Evolutionary conservation across 2,329 filamentous ascomycete species (phyloP), one percentile per base, ranked within the genome.

Genomic region (Waltergamsia citrina): DNA sequence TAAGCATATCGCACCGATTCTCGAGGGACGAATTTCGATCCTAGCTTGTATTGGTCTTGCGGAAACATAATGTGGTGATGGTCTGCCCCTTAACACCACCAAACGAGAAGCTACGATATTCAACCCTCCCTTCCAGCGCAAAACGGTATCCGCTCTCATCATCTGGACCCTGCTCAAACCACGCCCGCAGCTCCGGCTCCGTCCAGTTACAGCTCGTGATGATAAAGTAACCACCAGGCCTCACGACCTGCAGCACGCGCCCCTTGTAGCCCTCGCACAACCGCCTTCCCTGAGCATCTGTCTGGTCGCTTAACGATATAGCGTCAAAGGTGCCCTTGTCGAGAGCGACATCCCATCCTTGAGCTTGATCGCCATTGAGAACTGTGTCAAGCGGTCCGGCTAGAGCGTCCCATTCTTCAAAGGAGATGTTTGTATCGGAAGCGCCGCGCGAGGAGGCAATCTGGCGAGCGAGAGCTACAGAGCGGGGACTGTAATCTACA

Each of bases 131-230:
- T 35, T 74, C 78, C 37, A 78, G 73, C 40, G 65, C 63, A 45
- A 93, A 67, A 32, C 63, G 51, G 38, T 57, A 54, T 17, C 46
- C 46, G 3, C 17, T 9, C 7, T 20, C 32, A 9, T 34, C 22
- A 10, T 25, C 26, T 9, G 19, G 33, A n/a, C n/a, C 34, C 46
- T 38, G 44, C 33, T 71, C 76, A 52, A 96, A 92, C 87, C 90
- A 96, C 12, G 60, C 61, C 39, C 71, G 65, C 48, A 98, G 60
- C 64, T 98, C 92, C 26, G 78, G 73, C 62, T 92, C 87, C 2
- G 90, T 96, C 92, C 92, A 98, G 60, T 98, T 98, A 56, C 92
- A 98, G 57, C 87, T 95, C 35, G 92, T 96, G 35, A 98, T 75
- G 39, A 95, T 59, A 46, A 96, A 73, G 17, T 85, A 65, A 0